These are phyloP conservation scores for Nitzschia sp. DNA, from an alignment of 108 stramenopile species.

Conservation along the genomic window DNA sequence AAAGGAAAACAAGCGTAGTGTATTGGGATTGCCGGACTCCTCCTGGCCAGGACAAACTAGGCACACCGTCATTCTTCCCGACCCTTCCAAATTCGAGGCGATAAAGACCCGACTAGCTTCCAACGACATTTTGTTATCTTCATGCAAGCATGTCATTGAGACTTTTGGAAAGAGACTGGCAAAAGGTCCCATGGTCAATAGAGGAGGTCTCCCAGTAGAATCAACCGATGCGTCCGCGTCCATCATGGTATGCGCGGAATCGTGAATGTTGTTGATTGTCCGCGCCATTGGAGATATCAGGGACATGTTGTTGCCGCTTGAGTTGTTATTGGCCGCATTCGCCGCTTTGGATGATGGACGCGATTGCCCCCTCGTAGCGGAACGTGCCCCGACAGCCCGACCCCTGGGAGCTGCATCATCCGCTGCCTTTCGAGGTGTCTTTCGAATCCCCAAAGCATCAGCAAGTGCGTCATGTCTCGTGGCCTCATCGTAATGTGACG, in stretches of 20 bases:
- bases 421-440: constrained; percentile 31
- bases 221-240: constrained; percentile 20
- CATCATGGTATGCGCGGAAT: constrained; percentile 7
- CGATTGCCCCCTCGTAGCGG: background rate
- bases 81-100: constrained; percentile 35
- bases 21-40: constrained; percentile 2
- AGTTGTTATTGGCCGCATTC: background rate
- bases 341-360: background rate
- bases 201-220: background rate
- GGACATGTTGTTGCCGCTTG: constrained; percentile 15
- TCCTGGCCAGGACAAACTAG: constrained; percentile 16
- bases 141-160: constrained; percentile 27
- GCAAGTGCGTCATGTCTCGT: constrained; percentile 48
- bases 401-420: background rate
- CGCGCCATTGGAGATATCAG: constrained; percentile 31
- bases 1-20: constrained; percentile 21
- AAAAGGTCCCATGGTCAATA: constrained; percentile 34
- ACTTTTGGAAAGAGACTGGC: constrained; percentile 35
- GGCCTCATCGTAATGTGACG: constrained; percentile 8
- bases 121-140: constrained; percentile 15
- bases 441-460: constrained; percentile 55
- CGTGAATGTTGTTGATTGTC: constrained; percentile 1
- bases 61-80: constrained; percentile 25
- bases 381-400: background rate
- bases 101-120: constrained; percentile 33